These are phyloP conservation scores for Clitopilus passeckerianus DNA, from an alignment of 768 basidiomycete species.

Conservation along the genomic window DNA sequence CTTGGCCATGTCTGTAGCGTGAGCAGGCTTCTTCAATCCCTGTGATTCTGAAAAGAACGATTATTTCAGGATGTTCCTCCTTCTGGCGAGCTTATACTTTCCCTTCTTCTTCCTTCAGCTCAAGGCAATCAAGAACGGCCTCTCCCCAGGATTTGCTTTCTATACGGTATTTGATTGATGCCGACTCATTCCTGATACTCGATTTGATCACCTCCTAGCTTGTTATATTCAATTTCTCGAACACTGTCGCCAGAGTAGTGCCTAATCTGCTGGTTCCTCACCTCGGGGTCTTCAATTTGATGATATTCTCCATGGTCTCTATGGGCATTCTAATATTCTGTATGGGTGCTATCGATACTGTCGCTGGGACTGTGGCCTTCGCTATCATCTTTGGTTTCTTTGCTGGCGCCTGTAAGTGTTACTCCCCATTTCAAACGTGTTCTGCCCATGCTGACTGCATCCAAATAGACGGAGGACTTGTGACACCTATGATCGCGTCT, in stretches of 20 bases:
- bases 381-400: slow-evolving; percentile 7
- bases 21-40: neutral
- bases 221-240: slow-evolving; percentile 14
- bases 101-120: slow-evolving; percentile 38
- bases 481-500: slow-evolving; percentile 1
- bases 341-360: slow-evolving; percentile 3
- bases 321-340: slow-evolving; percentile 5
- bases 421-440: neutral
- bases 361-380: slow-evolving; percentile 2
- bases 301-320: slow-evolving; percentile 7
- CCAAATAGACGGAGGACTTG: neutral
- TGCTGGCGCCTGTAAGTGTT: slow-evolving; percentile 5
- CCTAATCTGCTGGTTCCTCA: slow-evolving; percentile 9
- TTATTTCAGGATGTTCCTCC: slow-evolving; percentile 12
- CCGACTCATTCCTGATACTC: neutral
- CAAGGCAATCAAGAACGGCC: slow-evolving; percentile 25
- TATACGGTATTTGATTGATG: slow-evolving; percentile 26
- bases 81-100: slow-evolving; percentile 21
- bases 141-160: slow-evolving; percentile 28
- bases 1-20: neutral
- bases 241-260: slow-evolving; percentile 14
- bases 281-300: slow-evolving; percentile 11
- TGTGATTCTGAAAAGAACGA: neutral
- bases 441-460: neutral
- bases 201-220: slow-evolving; percentile 7